These are phyloP conservation scores for Malassezia equina DNA, from an alignment of 1,284 basidiomycete species.

Conservation along the genomic window DNA sequence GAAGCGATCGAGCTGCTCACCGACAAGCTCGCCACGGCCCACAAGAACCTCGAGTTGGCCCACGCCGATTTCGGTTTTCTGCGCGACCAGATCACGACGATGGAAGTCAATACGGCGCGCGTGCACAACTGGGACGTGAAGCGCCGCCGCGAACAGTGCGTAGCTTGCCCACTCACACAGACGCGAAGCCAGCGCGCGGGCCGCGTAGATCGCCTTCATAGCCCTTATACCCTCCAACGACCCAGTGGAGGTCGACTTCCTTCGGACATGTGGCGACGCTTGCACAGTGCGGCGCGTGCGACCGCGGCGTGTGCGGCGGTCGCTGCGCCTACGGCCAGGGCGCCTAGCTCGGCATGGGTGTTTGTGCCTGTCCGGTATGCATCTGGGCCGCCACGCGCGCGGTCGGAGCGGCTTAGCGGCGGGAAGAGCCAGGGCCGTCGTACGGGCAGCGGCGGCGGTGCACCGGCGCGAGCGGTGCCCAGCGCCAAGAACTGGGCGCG, in stretches of 20 bases:
- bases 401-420: background rate
- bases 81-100: constrained; percentile 87
- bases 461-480: constrained; percentile 1
- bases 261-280: background rate
- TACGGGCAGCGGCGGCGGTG: background rate
- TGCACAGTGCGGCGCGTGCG: background rate
- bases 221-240: background rate
- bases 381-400: background rate
- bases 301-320: background rate
- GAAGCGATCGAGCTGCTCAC: constrained; percentile 67
- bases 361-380: background rate
- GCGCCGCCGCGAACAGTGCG: constrained; percentile 57
- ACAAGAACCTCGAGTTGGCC: constrained; percentile 60
- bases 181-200: background rate
- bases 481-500: constrained; percentile 11
- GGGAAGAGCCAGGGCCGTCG: background rate
- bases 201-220: background rate
- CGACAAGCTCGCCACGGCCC: constrained; percentile 68
- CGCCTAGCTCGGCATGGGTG: background rate
- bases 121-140: constrained; percentile 96
- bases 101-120: constrained; percentile 94
- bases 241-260: background rate
- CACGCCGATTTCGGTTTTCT: constrained; percentile 86
- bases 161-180: background rate
- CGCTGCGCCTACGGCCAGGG: background rate